Conservation (phyloP, 352 stramenopile genomes). For the Globisporangium carolinianum region DNA sequence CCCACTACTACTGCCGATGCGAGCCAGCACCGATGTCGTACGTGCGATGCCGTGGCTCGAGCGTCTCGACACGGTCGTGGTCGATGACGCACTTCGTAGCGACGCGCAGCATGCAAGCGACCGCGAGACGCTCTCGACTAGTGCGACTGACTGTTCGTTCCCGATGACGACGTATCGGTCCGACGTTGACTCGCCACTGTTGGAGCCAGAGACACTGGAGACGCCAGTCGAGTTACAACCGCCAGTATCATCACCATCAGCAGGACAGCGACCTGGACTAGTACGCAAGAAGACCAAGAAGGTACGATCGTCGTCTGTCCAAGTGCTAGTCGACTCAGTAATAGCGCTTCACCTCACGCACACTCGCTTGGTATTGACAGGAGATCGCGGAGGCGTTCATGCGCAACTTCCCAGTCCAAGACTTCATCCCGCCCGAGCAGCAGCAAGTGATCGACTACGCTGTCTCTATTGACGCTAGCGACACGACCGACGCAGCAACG, state of each 20-base stretch:
- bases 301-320: neutral
- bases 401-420: slow-evolving; percentile 61
- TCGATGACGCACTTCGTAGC: slow-evolving; percentile 38
- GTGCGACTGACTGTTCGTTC: slow-evolving; percentile 28
- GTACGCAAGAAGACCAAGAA: slow-evolving; percentile 10
- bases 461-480: too few relatives aligned
- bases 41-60: slow-evolving; percentile 43
- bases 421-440: slow-evolving; percentile 40
- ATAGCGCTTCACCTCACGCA: too few relatives aligned
- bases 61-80: slow-evolving; percentile 30
- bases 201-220: neutral
- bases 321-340: too few relatives aligned
- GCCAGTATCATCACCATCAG: neutral
- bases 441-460: neutral
- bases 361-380: neutral
- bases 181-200: slow-evolving; percentile 3
- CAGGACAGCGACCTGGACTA: neutral
- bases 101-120: slow-evolving; percentile 34
- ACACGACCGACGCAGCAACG: too few relatives aligned
- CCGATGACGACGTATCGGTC: slow-evolving; percentile 25
- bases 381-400: slow-evolving; percentile 56
- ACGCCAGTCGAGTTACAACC: neutral
- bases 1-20: too few relatives aligned
- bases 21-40: slow-evolving; percentile 22
- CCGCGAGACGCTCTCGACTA: slow-evolving; percentile 22